Evolutionary conservation across 768 basidiomycete species (phyloP).

Genomic region (Tubosaeta sp.): DNA sequence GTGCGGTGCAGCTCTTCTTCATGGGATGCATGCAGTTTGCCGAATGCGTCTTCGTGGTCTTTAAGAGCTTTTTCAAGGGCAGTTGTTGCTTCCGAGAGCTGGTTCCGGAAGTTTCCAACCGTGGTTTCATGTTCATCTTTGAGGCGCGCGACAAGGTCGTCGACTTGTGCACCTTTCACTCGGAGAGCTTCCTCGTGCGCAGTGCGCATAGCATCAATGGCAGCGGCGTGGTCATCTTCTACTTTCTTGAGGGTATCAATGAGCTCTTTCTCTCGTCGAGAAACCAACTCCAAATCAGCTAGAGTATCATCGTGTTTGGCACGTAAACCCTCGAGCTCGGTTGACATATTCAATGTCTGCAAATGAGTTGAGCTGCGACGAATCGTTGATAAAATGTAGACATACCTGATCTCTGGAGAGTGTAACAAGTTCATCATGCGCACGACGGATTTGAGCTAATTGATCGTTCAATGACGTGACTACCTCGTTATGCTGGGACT

Average conservation of each 20-base stretch:
- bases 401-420: constrained; percentile 82
- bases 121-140: constrained; percentile 47
- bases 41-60: constrained; percentile 59
- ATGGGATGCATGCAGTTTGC: constrained; percentile 52
- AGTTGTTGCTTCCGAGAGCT: constrained; percentile 41
- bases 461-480: constrained; percentile 71
- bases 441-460: constrained; percentile 63
- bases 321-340: constrained; percentile 74
- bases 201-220: constrained; percentile 43
- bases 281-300: constrained; percentile 48
- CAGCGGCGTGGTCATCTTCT: constrained; percentile 44
- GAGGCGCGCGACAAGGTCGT: constrained; percentile 40
- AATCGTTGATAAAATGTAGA: neutral
- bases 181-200: constrained; percentile 44
- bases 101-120: constrained; percentile 36
- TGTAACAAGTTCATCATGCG: constrained; percentile 76
- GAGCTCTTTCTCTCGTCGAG: constrained; percentile 54
- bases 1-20: constrained; percentile 49
- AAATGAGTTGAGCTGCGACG: neutral
- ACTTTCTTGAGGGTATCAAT: constrained; percentile 46
- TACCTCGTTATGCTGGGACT: constrained; percentile 79
- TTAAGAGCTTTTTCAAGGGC: constrained; percentile 46
- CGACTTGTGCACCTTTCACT: constrained; percentile 39
- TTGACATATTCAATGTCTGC: constrained; percentile 83
- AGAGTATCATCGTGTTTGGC: constrained; percentile 54